Base-by-base conservation (phyloP, 2,329 filamentous ascomycete species). In the Furcasterigmium furcatum region DNA sequence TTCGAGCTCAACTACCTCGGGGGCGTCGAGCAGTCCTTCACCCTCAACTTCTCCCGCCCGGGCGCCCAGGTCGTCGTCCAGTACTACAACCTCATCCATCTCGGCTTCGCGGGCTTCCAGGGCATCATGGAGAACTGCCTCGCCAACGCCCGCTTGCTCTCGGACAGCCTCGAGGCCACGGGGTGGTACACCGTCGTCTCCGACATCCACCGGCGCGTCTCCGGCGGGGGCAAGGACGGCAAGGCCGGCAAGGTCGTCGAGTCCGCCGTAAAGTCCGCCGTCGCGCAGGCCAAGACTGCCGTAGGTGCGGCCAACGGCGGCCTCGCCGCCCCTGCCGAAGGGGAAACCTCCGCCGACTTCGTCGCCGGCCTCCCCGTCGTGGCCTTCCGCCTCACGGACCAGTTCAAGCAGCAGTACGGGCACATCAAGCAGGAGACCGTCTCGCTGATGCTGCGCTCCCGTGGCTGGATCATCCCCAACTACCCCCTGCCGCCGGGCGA, bases 391-490 rank as follows among this genome's bases (percentile, higher is more conserved):
- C 71, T 87, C 48, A 76, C 72, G 12, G 79, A 85, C 51, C 70
- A 75, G 9, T 86, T 85, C 64, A 76, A 76, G 58, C 68, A 73
- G 47, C 64, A 80, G 36, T 85, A 73, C 59, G 77, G 80, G 0
- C 77, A 84, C 52, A 68, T 87, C 48, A 80, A 82, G 63, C 84
- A 87, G 62, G 81, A 79, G 46, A 74, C 73, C 6, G 70, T 87
- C 13, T 81, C 77, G 44, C 79, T 83, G 16, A 63, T 87, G 34
- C 63, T 87, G 45, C 73, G 84, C 13, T 78, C 79, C 5, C 82
- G 82, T 57, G 81, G 86, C 62, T 87, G 85, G 68, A 87, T 87
- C 48, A 82, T 87, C 46, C 84, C 83, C 19, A 87, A 87, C 66
- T 87, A 87, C 58, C 76, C 80, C 2, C 69, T 87, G 5, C 84